A percentile compares a stretch with the other conserved stretches of the same genome.
phyloP scores from a whole-genome alignment of 176 grass and related monocot genomes.

The Triticum urartu region DNA sequence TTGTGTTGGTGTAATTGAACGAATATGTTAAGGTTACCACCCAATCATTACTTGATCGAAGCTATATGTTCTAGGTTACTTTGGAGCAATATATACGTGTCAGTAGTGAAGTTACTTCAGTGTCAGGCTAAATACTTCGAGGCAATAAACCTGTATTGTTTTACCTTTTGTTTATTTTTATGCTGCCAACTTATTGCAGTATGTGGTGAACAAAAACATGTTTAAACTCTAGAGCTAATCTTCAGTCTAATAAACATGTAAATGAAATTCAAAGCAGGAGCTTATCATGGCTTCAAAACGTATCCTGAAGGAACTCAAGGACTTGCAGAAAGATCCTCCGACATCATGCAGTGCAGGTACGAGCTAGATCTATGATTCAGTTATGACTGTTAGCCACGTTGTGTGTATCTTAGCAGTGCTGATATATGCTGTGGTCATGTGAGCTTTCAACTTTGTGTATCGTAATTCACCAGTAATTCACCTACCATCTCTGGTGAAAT shows the following conservation, averaged over 20 bases:
- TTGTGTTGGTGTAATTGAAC: not conserved
- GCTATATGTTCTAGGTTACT: not conserved
- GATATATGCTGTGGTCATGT: not conserved
- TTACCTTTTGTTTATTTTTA: not conserved
- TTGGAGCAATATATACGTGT: not conserved
- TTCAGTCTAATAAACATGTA: not conserved
- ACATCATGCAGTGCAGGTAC: conserved; percentile 68
- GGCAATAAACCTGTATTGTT: not conserved
- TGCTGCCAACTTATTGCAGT: not conserved
- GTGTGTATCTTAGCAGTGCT: not conserved
- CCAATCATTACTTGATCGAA: not conserved
- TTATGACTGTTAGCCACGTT: not conserved
- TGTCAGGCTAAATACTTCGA: not conserved
- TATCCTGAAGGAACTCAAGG: conserved; percentile 63
- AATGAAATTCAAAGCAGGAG: conserved; percentile 27
- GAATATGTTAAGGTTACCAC: not conserved
- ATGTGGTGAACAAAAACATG: not conserved
- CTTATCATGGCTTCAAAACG: conserved; percentile 60
- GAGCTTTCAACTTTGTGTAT: not conserved
- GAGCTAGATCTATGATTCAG: not conserved
- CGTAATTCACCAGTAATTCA: conserved; percentile 11
- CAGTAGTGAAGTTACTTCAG: not conserved
- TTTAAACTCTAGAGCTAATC: not conserved
- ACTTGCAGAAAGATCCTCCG: conserved; percentile 62
- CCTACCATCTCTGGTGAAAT: not conserved